These are phyloP conservation scores for Sarocladium strictum DNA, from an alignment of 2,329 filamentous ascomycete genomes.

Conservation along the genomic window DNA sequence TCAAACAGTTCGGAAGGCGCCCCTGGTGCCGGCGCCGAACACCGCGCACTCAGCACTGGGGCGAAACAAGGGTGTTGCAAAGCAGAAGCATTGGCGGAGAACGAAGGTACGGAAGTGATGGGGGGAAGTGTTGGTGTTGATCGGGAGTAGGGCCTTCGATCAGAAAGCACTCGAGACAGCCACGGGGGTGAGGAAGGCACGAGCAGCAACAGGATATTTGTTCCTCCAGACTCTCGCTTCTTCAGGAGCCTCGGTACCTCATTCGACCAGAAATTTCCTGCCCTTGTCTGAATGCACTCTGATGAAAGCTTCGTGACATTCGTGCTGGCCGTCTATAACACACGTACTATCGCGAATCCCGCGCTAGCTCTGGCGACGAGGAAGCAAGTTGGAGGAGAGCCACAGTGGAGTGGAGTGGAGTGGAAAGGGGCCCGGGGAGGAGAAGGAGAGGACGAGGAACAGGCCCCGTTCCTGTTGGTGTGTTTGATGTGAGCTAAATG, in stretches of 20 bases:
- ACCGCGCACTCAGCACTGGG: neutral
- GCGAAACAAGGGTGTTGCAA: neutral
- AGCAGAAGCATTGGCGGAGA: neutral
- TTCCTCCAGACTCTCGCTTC: neutral
- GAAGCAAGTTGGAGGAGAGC: neutral
- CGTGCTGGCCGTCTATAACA: conserved; percentile 1
- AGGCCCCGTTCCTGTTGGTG: neutral
- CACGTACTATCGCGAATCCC: conserved; percentile 4
- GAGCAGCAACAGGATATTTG: neutral
- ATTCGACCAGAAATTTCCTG: neutral
- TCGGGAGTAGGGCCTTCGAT: neutral
- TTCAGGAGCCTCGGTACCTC: neutral
- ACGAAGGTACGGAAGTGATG: neutral
- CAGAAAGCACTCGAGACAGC: neutral
- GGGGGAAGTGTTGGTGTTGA: neutral
- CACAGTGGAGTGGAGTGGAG: conserved; percentile 7
- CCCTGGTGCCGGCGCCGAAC: conserved; percentile 7
- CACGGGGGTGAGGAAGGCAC: neutral
- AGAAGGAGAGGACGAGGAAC: neutral
- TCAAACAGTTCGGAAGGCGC: conserved; percentile 1
- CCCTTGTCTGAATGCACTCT: neutral
- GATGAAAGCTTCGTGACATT: conserved; percentile 2
- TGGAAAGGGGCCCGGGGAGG: conserved; percentile 3
- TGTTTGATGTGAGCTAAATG: neutral
- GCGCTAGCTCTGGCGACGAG: neutral